A percentile compares a stretch with the other conserved stretches of the same genome.
Conservation (phyloP, 2,329 filamentous ascomycete species). For the Hymenoscyphus fructigenus region DNA sequence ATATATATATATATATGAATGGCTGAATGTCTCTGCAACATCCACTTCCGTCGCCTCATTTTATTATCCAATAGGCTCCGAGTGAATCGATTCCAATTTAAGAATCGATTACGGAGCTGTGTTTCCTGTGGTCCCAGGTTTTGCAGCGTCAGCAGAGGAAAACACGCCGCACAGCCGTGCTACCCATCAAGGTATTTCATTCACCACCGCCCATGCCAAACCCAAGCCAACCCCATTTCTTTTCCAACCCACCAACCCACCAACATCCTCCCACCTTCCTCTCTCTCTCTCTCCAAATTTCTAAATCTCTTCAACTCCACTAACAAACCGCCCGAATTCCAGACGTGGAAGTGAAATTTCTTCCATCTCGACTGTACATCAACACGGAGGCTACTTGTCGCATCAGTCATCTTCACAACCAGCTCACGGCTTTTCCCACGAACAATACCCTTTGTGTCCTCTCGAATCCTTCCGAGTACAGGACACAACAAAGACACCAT, state of each 20-base stretch:
- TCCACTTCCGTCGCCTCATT: no score
- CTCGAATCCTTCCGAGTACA: background rate
- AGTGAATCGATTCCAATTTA: background rate
- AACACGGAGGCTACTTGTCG: background rate
- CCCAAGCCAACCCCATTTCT: slow-evolving; percentile 1
- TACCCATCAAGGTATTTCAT: slow-evolving; percentile 11
- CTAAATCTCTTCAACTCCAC: background rate
- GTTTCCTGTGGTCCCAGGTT: background rate
- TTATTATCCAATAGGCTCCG: background rate
- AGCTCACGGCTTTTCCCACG: background rate
- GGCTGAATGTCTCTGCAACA: no score
- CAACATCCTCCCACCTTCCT: background rate
- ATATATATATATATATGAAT: no score
- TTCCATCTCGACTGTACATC: background rate
- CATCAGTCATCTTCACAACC: background rate
- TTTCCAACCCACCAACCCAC: background rate
- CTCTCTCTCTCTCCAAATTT: background rate
- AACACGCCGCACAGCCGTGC: background rate
- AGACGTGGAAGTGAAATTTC: background rate
- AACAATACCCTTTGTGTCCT: slow-evolving; percentile 12
- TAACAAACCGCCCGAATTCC: background rate
- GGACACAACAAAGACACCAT: background rate
- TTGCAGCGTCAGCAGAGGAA: background rate
- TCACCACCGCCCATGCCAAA: background rate
- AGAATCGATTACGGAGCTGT: background rate